A percentile compares a stretch with the other conserved stretches of the same genome.
Conservation (phyloP, 139 green algal genomes). For the Ettlia oleoabundans region DNA sequence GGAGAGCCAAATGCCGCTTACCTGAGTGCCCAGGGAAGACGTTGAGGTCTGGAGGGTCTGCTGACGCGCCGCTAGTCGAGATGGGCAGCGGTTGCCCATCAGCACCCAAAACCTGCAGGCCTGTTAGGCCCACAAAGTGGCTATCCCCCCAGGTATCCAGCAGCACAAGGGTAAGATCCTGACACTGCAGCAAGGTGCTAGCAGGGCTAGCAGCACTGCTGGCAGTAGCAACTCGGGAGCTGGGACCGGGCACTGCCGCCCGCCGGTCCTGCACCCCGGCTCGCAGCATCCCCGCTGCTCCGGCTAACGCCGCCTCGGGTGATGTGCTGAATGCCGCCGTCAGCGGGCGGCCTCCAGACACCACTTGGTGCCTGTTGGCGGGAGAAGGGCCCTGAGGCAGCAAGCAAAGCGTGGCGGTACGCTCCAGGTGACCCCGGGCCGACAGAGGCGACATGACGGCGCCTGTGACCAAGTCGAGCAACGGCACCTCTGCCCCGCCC, state of each 20-base stretch:
- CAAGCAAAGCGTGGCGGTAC: conserved; percentile 1
- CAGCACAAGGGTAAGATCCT: conserved; percentile 38
- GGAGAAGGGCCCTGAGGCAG: not conserved
- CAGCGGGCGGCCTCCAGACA: conserved; percentile 1
- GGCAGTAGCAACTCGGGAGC: not conserved
- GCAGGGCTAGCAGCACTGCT: not conserved
- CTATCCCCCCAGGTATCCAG: conserved; percentile 52
- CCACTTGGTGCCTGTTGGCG: not conserved
- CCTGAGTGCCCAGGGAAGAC: conserved; percentile 44
- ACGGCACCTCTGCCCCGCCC: not conserved
- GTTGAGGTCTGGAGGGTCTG: conserved; percentile 51
- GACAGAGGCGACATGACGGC: no score
- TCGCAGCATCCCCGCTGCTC: not conserved
- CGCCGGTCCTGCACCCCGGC: not conserved
- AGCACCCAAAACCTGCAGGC: conserved; percentile 41
- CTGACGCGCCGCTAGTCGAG: not conserved
- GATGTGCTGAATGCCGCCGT: not conserved
- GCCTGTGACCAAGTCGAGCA: conserved; percentile 12
- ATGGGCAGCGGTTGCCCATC: conserved; percentile 31
- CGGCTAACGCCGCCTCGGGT: no score
- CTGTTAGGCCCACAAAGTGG: conserved; percentile 53
- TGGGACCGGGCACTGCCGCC: not conserved
- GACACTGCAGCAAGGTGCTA: conserved; percentile 18
- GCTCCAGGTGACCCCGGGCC: not conserved
- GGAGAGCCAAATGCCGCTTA: no score